phyloP scores from a whole-genome alignment of 2,329 filamentous ascomycete species.

The Neurospora sp. region DNA sequence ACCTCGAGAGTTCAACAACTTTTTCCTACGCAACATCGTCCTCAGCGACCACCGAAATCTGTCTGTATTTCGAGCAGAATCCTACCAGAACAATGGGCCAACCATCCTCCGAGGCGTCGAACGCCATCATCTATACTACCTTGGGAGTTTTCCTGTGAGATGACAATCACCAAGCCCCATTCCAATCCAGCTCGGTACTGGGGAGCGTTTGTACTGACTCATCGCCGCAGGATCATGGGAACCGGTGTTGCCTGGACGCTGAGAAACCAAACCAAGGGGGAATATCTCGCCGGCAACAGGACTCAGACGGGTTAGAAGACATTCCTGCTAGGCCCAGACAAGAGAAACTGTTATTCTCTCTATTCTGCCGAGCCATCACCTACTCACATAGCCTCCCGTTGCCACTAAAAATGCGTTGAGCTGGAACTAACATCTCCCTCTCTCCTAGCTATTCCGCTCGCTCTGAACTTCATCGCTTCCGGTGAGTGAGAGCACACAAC shows the following conservation, averaged over 20 bases:
- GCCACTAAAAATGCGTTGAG: not conserved
- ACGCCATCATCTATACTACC: constrained; percentile 73
- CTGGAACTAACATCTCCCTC: constrained; percentile 21
- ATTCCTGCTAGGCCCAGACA: not conserved
- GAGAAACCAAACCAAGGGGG: constrained; percentile 54
- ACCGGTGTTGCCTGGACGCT: constrained; percentile 46
- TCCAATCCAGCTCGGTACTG: not conserved
- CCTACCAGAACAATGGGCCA: constrained; percentile 49
- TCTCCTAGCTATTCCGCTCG: constrained; percentile 59
- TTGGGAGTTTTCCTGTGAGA: constrained; percentile 66
- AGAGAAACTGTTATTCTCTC: constrained; percentile 1
- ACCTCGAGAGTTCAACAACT: not conserved
- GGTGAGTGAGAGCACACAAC: constrained; percentile 55
- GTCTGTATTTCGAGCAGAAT: not conserved
- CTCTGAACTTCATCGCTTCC: constrained; percentile 83
- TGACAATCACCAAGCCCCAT: not conserved
- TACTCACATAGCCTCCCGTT: not conserved
- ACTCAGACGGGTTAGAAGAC: constrained; percentile 67
- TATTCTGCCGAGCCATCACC: not conserved
- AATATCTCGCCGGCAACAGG: constrained; percentile 67
- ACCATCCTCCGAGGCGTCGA: constrained; percentile 66
- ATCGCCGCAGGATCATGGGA: constrained; percentile 47
- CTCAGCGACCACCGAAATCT: not conserved
- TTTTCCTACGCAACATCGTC: not conserved
- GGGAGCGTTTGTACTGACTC: not conserved